phyloP scores from a whole-genome alignment of 176 grass and related monocot species.

The Bonia amplexicaulis region DNA sequence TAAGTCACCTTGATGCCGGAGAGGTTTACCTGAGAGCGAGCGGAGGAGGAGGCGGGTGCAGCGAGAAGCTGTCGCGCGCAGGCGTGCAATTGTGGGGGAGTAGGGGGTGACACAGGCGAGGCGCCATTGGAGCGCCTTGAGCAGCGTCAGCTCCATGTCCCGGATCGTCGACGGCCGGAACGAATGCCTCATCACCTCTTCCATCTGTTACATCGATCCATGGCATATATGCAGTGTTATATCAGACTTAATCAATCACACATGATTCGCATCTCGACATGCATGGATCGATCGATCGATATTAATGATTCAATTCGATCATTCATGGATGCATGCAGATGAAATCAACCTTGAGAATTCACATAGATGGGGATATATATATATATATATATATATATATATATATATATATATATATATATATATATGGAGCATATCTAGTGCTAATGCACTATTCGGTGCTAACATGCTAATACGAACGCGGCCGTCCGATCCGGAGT shows the following conservation, averaged over 20 bases:
- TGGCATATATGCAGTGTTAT: not conserved
- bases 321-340: not conserved
- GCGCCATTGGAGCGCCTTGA: slow-evolving; percentile 75
- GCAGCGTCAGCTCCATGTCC: slow-evolving; percentile 76
- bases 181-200: slow-evolving; percentile 36
- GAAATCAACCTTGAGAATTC: not conserved
- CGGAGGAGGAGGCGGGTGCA: slow-evolving; percentile 46
- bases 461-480: no score
- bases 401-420: no score
- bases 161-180: slow-evolving; percentile 44
- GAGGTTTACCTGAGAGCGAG: slow-evolving; percentile 45
- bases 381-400: no score
- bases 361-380: not conserved
- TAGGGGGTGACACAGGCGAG: slow-evolving; percentile 64
- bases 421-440: no score
- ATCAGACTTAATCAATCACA: not conserved
- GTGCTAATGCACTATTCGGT: no score
- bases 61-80: not conserved
- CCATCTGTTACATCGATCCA: slow-evolving; percentile 34
- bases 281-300: no score
- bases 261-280: not conserved
- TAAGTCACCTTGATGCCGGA: not conserved
- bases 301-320: not conserved
- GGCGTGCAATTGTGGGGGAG: not conserved
- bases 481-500: no score